Conservation (phyloP, 345 rosid genomes). For the Laguncularia racemosa region DNA sequence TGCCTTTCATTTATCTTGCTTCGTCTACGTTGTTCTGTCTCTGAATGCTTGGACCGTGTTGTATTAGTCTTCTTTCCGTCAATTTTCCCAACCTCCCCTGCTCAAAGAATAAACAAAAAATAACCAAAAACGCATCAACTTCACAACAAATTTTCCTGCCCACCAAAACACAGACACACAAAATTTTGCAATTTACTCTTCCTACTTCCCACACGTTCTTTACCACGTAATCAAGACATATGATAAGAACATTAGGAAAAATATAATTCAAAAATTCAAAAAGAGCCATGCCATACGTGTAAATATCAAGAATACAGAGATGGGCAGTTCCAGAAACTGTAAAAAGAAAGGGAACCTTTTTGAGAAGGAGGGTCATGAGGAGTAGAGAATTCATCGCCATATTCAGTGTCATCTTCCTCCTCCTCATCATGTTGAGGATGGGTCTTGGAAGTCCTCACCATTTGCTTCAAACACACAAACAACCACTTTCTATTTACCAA, state of each 20-base stretch:
- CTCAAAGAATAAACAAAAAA: background rate
- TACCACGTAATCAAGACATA: too few species aligned
- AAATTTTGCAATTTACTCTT: too few species aligned
- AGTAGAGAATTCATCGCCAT: constrained; percentile 27
- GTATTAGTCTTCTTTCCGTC: constrained; percentile 34
- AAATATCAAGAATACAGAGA: too few species aligned
- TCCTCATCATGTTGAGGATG: constrained; percentile 28
- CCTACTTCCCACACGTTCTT: too few species aligned
- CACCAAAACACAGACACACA: too few species aligned
- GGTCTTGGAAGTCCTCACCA: constrained; percentile 45
- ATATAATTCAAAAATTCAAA: background rate
- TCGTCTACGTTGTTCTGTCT: constrained; percentile 83
- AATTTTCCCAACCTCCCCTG: constrained; percentile 27
- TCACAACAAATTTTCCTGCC: background rate
- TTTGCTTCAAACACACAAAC: background rate
- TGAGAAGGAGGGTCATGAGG: constrained; percentile 29
- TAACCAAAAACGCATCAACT: background rate
- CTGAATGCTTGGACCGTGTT: constrained; percentile 69
- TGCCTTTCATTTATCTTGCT: constrained; percentile 85
- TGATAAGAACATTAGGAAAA: too few species aligned
- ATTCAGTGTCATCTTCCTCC: constrained; percentile 42
- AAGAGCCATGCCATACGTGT: background rate
- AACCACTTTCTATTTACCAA: too few species aligned
- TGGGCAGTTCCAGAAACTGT: too few species aligned
- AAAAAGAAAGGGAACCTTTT: constrained; percentile 18